Base-by-base conservation (phyloP, 1,284 basidiomycete genomes). In the Trichosporon inkin region DNA sequence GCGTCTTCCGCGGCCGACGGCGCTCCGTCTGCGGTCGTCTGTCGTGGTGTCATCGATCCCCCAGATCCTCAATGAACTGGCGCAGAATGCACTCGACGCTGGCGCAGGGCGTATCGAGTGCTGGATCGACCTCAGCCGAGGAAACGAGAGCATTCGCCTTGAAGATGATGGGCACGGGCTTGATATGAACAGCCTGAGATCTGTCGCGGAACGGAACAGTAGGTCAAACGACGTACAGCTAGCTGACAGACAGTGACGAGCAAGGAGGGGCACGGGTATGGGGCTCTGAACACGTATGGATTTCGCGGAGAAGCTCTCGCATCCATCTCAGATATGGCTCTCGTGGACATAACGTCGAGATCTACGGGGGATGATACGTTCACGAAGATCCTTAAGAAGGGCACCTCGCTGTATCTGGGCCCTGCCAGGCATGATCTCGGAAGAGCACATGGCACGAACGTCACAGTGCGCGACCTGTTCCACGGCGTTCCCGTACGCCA, bases 301-400 rank as follows among this genome's bases (percentile, higher is more conserved):
- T 93, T 90, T 77, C 84, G 90, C 62, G 92, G 92, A 35, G 92
- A 94, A 87, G 91, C 91, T 6, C 77, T 94, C 47, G 87, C 89
- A n/a, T 92, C 90, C 39, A 85, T 87, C 55, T 86, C 87, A 32
- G 85, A 90, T 2, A 70, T 79, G 86, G 32, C 85, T 80, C 36
- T 90, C 2, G 22, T 79, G 10, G 71, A 74, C 32, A 86, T 95
- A 54, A 85, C 85, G 28, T 90, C 90, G 2, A 83, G 88, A 7
- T 85, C 86, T 0, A 63, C 75, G 8, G 78, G 75, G 34, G 84
- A 84, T 0, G 82, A 86, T 62, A 86, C 84, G 2, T 87, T 84
- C 84, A 84, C 88, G 24, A 80, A 89, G 24, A 87, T 92, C 35
- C 71, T 88, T 58, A 91, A 90, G 66, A 61, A 65, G 40, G 61